Conservation (phyloP, 139 green algal genomes). For the Haematococcus sp. region DNA sequence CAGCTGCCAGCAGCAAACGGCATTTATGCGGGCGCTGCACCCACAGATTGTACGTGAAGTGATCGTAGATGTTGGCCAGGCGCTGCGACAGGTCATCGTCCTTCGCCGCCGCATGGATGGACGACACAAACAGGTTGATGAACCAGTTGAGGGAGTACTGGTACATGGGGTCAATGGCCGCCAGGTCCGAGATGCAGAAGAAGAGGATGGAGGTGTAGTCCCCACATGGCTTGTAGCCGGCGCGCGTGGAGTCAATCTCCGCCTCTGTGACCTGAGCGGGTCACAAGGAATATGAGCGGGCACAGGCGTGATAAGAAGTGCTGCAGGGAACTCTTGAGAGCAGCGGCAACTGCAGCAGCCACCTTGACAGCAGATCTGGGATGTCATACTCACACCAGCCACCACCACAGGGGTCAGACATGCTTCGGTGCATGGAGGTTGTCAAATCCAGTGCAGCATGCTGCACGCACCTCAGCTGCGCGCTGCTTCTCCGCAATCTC, state of each 20-base stretch:
- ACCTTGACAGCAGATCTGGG: too few relatives aligned
- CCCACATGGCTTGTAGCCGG: constrained; percentile 65
- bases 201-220: constrained; percentile 76
- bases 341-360: too few relatives aligned
- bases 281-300: too few relatives aligned
- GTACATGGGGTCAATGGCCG: constrained; percentile 76
- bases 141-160: constrained; percentile 80
- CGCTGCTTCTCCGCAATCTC: constrained; percentile 75
- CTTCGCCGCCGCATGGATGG: constrained; percentile 45
- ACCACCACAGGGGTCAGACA: too few relatives aligned
- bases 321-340: too few relatives aligned
- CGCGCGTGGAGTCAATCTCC: constrained; percentile 66
- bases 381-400: too few relatives aligned
- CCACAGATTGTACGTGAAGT: constrained; percentile 79
- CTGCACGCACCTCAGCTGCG: constrained; percentile 24
- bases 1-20: too few relatives aligned
- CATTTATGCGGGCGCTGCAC: constrained; percentile 57
- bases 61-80: constrained; percentile 64
- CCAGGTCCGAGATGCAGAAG: constrained; percentile 71
- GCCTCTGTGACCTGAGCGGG: constrained; percentile 53
- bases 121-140: constrained; percentile 65
- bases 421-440: too few relatives aligned
- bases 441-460: neutral
- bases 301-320: too few relatives aligned
- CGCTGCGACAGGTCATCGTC: constrained; percentile 46